Evolutionary conservation across 306 rosid species (phyloP), one percentile per base, ranked within the genome.

Genomic region (Herpetospermum pedunculosum): DNA sequence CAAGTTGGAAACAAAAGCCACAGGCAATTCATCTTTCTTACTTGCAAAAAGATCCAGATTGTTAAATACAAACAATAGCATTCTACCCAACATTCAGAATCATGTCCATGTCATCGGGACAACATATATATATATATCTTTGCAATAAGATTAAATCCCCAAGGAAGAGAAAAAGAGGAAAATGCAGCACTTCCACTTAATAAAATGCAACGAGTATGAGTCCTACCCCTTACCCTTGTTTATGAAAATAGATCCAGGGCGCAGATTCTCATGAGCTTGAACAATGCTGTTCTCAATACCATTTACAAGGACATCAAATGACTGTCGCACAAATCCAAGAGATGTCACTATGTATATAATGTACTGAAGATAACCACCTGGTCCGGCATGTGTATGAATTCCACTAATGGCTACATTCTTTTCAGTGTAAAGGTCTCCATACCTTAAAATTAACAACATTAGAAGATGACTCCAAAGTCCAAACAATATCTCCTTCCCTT

Each of bases 301-400:
- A 82, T 93, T 89, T 75, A 93, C 96, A 62, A 93, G 81, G 14
- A 74, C 88, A 74, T 93, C 96, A 79, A 93, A 93, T 26, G 98
- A 93, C 79, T 90, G 96, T 8, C 71, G 90, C 79, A 93, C 98
- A 79, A 93, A 93, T 80, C 98, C 98, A 34, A 90, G 84, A 53
- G 98, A 93, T 13, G 98, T 93, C 63, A 93, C 81, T 77, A 93
- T 80, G 78, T 92, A 93, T 16, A 89, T 75, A 77, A 90, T 78
- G 78, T 93, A 89, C 82, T 93, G 98, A 25, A 93, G 97, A 86
- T 90, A 93, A 73, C 98, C 98, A 71, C 98, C 98, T n/a, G 98
- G 98, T 21, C 96, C 98, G 43, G 96, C 92, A 74, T 92, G 98
- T 21, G 97, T 92, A 81, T 92, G 98, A 81, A 87, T 90, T 81